A percentile compares a stretch with the other conserved stretches of the same genome.
Conservation (phyloP, 2,329 filamentous ascomycete genomes). For the Penicillium hordei region DNA sequence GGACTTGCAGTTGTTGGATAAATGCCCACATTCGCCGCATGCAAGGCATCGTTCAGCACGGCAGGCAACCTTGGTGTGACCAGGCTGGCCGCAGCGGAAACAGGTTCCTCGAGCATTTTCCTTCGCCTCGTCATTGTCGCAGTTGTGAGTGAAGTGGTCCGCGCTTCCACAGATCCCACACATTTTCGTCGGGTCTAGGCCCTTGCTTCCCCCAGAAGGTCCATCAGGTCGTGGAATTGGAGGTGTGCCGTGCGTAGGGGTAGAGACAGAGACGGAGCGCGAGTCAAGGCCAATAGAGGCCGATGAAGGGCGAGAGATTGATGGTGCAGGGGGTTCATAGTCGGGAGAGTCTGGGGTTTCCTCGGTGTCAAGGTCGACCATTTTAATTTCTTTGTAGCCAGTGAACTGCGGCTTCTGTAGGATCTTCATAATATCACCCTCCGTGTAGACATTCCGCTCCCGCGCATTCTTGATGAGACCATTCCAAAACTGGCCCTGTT, state of each 20-base stretch:
- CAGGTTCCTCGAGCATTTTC: slow-evolving; percentile 42
- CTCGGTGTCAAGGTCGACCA: slow-evolving; percentile 37
- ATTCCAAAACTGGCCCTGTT: slow-evolving; percentile 88
- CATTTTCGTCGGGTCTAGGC: slow-evolving; percentile 43
- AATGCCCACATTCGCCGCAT: slow-evolving; percentile 49
- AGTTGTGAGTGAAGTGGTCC: slow-evolving; percentile 46
- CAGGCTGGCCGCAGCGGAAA: slow-evolving; percentile 42
- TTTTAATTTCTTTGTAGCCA: slow-evolving; percentile 46
- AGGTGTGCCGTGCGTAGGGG: slow-evolving; percentile 29
- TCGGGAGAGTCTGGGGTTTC: slow-evolving; percentile 12
- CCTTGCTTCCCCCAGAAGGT: slow-evolving; percentile 46
- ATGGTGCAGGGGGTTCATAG: slow-evolving; percentile 22
- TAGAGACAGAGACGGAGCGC: slow-evolving; percentile 23
- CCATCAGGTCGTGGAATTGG: slow-evolving; percentile 31
- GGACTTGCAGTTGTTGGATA: slow-evolving; percentile 35
- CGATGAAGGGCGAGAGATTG: slow-evolving; percentile 36
- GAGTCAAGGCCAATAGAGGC: slow-evolving; percentile 20
- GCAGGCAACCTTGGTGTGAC: slow-evolving; percentile 42
- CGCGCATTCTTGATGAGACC: slow-evolving; percentile 81
- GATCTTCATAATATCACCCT: slow-evolving; percentile 60
- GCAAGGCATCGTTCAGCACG: slow-evolving; percentile 43
- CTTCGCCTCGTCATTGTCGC: slow-evolving; percentile 47
- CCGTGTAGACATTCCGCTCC: slow-evolving; percentile 71
- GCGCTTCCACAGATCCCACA: slow-evolving; percentile 50
- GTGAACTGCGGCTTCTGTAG: slow-evolving; percentile 55